Conservation (phyloP, 176 grass and related monocot genomes). For the Coix lacrymajobi region DNA sequence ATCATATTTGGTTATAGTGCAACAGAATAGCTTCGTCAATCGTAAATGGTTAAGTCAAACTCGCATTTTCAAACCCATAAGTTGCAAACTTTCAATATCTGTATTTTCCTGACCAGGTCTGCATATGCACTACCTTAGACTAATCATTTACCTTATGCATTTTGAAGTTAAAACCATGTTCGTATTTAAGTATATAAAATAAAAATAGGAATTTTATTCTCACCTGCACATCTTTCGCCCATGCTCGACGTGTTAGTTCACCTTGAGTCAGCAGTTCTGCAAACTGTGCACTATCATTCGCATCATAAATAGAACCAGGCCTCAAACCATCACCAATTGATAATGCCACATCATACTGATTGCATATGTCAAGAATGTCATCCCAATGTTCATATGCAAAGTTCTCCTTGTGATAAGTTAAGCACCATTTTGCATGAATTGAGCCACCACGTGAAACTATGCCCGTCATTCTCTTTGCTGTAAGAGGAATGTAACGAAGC, state of each 20-base stretch:
- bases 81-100: background rate
- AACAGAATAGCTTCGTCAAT: background rate
- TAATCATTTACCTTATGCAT: background rate
- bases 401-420: slow-evolving; percentile 95
- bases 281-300: slow-evolving; percentile 98
- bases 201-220: slow-evolving; percentile 5
- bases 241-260: slow-evolving; percentile 89
- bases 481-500: slow-evolving; percentile 95
- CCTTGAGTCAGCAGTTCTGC: slow-evolving; percentile 92
- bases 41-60: background rate
- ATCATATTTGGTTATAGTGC: background rate
- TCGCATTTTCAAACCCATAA: background rate
- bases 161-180: background rate
- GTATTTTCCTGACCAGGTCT: background rate
- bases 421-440: slow-evolving; percentile 98
- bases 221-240: slow-evolving; percentile 99
- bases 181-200: background rate
- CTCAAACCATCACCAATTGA: slow-evolving; percentile 95
- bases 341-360: slow-evolving; percentile 89
- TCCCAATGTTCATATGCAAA: slow-evolving; percentile 99
- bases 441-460: slow-evolving; percentile 98
- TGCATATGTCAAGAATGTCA: slow-evolving; percentile 98
- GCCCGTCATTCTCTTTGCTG: slow-evolving; percentile 95
- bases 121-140: background rate
- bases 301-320: slow-evolving; percentile 98